A percentile compares a stretch with the other conserved stretches of the same genome.
Evolutionary conservation across 2,329 filamentous ascomycete species (phyloP).

Genomic region (Ambrosiella beaveri): DNA sequence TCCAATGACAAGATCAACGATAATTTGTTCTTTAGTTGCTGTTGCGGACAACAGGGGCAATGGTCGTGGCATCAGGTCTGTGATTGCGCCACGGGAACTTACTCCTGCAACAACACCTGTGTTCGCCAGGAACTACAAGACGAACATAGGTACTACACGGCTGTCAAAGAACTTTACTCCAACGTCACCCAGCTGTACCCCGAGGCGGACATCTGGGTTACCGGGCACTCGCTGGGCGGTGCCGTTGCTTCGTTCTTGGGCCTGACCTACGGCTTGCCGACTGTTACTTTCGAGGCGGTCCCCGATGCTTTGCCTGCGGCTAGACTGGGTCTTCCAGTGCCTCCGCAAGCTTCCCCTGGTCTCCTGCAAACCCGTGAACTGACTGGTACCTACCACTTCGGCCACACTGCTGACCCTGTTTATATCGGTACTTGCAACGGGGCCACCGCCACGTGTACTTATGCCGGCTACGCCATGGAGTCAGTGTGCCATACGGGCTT

Average conservation of each 20-base stretch:
- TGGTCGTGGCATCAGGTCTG: constrained; percentile 85
- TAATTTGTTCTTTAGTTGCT: constrained; percentile 95
- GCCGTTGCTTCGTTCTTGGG: constrained; percentile 77
- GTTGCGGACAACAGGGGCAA: constrained; percentile 83
- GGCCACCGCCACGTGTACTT: constrained; percentile 72
- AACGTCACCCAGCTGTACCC: constrained; percentile 87
- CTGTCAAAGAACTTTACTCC: constrained; percentile 73
- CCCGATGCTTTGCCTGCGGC: constrained; percentile 77
- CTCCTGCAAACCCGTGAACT: constrained; percentile 52
- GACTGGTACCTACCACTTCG: constrained; percentile 77
- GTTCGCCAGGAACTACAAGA: constrained; percentile 55
- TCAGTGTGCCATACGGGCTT: constrained; percentile 78
- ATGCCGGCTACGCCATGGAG: constrained; percentile 87
- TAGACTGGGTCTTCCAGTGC: constrained; percentile 68
- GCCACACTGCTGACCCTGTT: constrained; percentile 87
- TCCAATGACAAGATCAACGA: constrained; percentile 97
- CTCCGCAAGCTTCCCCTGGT: constrained; percentile 57
- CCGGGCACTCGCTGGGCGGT: constrained; percentile 84
- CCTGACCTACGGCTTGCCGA: constrained; percentile 76
- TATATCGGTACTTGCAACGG: constrained; percentile 90
- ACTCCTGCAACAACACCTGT: constrained; percentile 84
- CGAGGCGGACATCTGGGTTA: constrained; percentile 67
- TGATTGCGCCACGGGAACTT: constrained; percentile 75
- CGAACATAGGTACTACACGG: constrained; percentile 83
- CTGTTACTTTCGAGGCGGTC: constrained; percentile 84